Evolutionary conservation across 257 asterid species (phyloP), one percentile per base, ranked within the genome.

Genomic region (Fraxinus excelsior): DNA sequence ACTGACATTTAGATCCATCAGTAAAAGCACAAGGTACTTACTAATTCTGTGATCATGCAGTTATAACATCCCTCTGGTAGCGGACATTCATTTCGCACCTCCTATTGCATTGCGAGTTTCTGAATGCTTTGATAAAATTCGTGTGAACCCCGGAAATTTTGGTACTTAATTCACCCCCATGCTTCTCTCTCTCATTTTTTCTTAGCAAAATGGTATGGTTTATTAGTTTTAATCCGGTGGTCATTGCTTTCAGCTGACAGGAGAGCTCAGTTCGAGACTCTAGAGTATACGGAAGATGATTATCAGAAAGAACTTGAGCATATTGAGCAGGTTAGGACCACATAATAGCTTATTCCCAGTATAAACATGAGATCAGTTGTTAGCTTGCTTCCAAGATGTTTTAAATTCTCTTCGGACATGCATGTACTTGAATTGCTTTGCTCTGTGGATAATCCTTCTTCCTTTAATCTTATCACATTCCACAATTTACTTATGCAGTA

Each of bases 51-150:
- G 71, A 56, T 31, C 23, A 28, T 82, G 87, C 93, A 93, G 97
- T 84, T 93, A 90, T 76, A 88, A 93, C 81, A 91, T 90, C 80
- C 97, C 99, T 80, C 89, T 96, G 86, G 99, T 96, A 70, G 98
- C 99, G 11, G 99, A 96, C 83, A 96, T 96, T 80, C 99, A 96
- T 85, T 96, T 96, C 78, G 97, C 99, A 64, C 99, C 98, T 83
- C 76, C 98, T n/a, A 83, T 93, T 83, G 99, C 99, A 4, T 72
- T 96, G 84, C 90, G 98, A 83, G 97, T 96, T 79, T 89, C 97
- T 18, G 99, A 96, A 79, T 96, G 99, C 86, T 96, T 96, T 78
- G 99, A 96, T 34, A 96, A 96, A 82, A 96, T 96, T 83, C 98
- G 99, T 35, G 97, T 96, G 72, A 96, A 96, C 79, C 99, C 99